These are phyloP conservation scores for Glebionis coronaria DNA, from an alignment of 129 eudicot genomes.

Conservation along the genomic window DNA sequence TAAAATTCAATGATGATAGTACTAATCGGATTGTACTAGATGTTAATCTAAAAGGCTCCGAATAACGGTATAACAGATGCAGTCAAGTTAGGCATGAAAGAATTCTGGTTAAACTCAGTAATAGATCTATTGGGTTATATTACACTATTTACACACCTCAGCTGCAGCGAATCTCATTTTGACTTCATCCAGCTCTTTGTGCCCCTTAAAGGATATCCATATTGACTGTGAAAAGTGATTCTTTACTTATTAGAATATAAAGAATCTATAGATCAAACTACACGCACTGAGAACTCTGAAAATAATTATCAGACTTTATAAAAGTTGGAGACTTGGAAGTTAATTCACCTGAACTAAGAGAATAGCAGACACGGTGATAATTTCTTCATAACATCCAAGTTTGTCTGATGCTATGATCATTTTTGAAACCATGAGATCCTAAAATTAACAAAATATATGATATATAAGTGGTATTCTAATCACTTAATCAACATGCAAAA, in stretches of 20 bases:
- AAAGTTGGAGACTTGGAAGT: background rate
- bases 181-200: slow-evolving; percentile 89
- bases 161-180: slow-evolving; percentile 94
- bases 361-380: slow-evolving; percentile 74
- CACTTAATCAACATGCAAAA: background rate
- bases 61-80: too few relatives aligned
- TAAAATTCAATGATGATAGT: too few relatives aligned
- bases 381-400: slow-evolving; percentile 89
- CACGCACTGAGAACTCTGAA: background rate
- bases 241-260: slow-evolving; percentile 3
- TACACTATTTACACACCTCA: slow-evolving; percentile 75
- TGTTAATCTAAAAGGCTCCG: too few relatives aligned
- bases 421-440: slow-evolving; percentile 95
- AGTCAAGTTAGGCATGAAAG: too few relatives aligned
- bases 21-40: too few relatives aligned
- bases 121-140: background rate
- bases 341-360: slow-evolving; percentile 74
- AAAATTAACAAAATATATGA: slow-evolving; percentile 17
- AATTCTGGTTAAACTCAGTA: too few relatives aligned
- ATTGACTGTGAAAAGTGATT: slow-evolving; percentile 59
- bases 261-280: slow-evolving; percentile 9
- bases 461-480: slow-evolving; percentile 7
- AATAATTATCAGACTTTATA: background rate
- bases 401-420: slow-evolving; percentile 82
- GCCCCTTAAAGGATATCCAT: slow-evolving; percentile 83